Percentiles rank a stretch among this genome's conserved stretches.
These are phyloP conservation scores for Trichoderma virens DNA, from an alignment of 495 filamentous ascomycete species.

Conservation along the genomic window DNA sequence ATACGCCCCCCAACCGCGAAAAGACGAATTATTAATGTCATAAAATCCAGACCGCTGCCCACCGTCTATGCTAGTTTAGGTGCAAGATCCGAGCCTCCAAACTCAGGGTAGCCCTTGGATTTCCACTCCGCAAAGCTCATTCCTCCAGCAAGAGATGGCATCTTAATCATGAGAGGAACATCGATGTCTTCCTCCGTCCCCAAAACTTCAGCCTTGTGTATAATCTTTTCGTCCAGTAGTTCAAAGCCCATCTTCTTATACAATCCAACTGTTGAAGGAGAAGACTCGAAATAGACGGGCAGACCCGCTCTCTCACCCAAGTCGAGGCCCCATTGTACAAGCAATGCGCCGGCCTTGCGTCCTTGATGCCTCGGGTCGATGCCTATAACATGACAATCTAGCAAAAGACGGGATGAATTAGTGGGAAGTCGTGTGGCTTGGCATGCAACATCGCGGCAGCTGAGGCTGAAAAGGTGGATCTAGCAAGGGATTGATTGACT, in stretches of 20 bases:
- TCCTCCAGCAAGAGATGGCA: constrained; percentile 20
- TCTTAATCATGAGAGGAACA: constrained; percentile 23
- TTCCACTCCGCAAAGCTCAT: constrained; percentile 24
- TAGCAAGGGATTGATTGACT: constrained; percentile 9
- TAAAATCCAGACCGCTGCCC: background rate
- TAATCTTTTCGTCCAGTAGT: constrained; percentile 21
- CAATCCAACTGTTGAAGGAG: constrained; percentile 19
- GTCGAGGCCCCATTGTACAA: constrained; percentile 36
- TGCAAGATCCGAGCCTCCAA: constrained; percentile 1
- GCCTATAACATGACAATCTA: constrained; percentile 26
- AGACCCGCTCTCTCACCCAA: constrained; percentile 31
- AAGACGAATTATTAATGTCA: background rate
- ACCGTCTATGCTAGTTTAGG: background rate
- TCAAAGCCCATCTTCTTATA: constrained; percentile 26
- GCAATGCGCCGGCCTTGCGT: constrained; percentile 27
- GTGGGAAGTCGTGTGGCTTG: background rate
- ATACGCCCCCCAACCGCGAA: background rate
- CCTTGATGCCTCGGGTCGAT: constrained; percentile 31
- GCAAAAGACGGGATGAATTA: background rate
- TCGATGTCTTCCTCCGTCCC: constrained; percentile 20
- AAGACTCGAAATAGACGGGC: constrained; percentile 30
- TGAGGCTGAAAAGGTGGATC: background rate
- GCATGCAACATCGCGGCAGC: background rate
- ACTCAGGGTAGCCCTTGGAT: constrained; percentile 17
- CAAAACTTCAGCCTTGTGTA: constrained; percentile 24